phyloP scores from a whole-genome alignment of 2,329 filamentous ascomycete genomes.

The Colletotrichum musae region DNA sequence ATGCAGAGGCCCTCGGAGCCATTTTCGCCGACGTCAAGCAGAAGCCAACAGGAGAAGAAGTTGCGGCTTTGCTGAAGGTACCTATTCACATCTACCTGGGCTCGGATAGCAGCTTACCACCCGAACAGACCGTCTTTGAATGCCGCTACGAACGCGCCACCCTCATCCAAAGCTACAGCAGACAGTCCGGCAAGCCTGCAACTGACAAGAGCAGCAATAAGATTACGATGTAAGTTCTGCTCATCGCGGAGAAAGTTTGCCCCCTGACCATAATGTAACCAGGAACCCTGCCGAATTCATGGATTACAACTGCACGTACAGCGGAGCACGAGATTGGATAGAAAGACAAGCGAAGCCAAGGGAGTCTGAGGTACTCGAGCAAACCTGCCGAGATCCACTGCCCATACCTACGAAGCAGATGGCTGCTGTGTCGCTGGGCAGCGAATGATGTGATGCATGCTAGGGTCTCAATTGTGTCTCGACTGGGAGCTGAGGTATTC shows the following conservation, averaged over 20 bases:
- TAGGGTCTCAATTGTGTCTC: too few species aligned
- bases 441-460: background rate
- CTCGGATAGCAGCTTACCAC: background rate
- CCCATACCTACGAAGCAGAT: conserved; percentile 5
- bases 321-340: conserved; percentile 52
- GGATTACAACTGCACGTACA: conserved; percentile 57
- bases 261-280: conserved; percentile 46
- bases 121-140: conserved; percentile 43
- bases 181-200: conserved; percentile 57
- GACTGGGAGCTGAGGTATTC: too few species aligned
- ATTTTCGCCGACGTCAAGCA: conserved; percentile 46
- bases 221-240: conserved; percentile 19
- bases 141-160: conserved; percentile 54
- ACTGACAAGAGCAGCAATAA: conserved; percentile 45
- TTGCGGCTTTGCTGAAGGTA: conserved; percentile 43
- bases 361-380: background rate
- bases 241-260: conserved; percentile 7
- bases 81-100: background rate
- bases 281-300: conserved; percentile 58
- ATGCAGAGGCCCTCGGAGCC: conserved; percentile 54
- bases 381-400: background rate
- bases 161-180: conserved; percentile 58
- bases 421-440: conserved; percentile 7
- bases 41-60: conserved; percentile 39
- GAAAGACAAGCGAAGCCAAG: conserved; percentile 8